These are phyloP conservation scores for Vaccinium corymbosum DNA, from an alignment of 148 eudicot genomes.

Conservation along the genomic window DNA sequence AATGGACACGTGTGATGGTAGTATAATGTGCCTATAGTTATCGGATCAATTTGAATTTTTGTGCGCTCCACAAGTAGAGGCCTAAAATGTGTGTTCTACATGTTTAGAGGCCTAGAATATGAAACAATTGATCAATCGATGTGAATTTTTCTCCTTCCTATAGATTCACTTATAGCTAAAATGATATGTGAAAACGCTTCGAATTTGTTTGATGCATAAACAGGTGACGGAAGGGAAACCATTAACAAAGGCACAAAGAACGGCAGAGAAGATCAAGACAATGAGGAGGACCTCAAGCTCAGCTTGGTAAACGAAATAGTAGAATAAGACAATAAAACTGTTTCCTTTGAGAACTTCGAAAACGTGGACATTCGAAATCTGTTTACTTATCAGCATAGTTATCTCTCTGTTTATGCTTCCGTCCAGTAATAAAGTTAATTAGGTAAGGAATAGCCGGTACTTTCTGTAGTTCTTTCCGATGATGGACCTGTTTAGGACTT, in stretches of 20 bases:
- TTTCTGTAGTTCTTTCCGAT: background rate
- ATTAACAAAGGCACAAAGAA: background rate
- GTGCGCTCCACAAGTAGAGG: background rate
- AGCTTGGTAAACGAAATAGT: slow-evolving; percentile 1
- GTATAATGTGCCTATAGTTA: background rate
- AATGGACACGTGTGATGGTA: background rate
- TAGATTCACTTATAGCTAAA: background rate
- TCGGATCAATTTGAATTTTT: background rate
- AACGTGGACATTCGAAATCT: background rate
- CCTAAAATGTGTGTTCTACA: background rate
- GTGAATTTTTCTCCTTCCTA: background rate
- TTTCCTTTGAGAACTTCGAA: background rate
- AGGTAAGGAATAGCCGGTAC: background rate
- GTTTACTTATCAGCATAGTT: background rate
- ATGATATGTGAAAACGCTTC: background rate
- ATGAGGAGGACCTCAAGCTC: slow-evolving; percentile 18
- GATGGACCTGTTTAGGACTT: background rate
- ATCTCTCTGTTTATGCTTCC: background rate
- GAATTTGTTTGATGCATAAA: background rate
- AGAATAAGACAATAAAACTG: background rate
- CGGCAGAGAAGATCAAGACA: background rate
- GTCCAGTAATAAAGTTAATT: background rate
- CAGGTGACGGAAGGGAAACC: background rate
- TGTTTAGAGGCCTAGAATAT: background rate
- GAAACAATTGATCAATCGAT: background rate